phyloP scores from a whole-genome alignment of 1,284 basidiomycete species.

The Moesziomyces sp. region DNA sequence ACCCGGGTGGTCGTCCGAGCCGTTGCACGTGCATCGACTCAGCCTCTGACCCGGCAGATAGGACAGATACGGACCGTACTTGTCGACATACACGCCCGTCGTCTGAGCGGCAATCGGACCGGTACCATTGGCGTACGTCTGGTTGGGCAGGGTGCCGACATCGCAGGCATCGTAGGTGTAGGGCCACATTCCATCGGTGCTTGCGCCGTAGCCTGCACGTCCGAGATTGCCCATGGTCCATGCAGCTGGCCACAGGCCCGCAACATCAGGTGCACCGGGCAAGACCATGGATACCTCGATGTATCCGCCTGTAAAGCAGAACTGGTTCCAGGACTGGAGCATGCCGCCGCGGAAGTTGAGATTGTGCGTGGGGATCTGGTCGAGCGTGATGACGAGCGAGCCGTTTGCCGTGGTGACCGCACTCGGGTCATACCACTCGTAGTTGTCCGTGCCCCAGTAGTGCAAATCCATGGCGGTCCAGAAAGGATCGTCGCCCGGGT shows the following conservation, averaged over 20 bases:
- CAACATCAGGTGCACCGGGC: constrained; percentile 48
- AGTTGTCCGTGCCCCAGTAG: constrained; percentile 57
- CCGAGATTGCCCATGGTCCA: constrained; percentile 72
- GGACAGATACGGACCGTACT: constrained; percentile 55
- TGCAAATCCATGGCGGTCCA: constrained; percentile 62
- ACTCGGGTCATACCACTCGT: constrained; percentile 63
- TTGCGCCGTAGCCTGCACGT: constrained; percentile 81
- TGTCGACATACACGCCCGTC: constrained; percentile 52
- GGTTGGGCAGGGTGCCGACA: constrained; percentile 62
- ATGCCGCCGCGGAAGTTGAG: constrained; percentile 62
- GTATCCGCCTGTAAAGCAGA: constrained; percentile 66
- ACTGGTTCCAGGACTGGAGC: constrained; percentile 65
- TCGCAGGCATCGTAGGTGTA: constrained; percentile 69
- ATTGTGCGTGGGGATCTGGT: constrained; percentile 67
- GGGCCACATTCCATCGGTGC: constrained; percentile 71
- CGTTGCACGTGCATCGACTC: constrained; percentile 59
- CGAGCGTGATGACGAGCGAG: constrained; percentile 49
- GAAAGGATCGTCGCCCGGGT: constrained; percentile 68
- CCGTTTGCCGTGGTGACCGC: constrained; percentile 57
- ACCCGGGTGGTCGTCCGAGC: constrained; percentile 62
- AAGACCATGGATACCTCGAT: constrained; percentile 64
- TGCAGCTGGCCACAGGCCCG: constrained; percentile 60
- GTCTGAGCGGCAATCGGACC: constrained; percentile 61
- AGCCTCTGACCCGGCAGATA: constrained; percentile 63
- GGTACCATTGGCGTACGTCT: constrained; percentile 57